Percentiles rank a stretch among this genome's conserved stretches.
Conservation (phyloP, 768 basidiomycete genomes). For the Pleurotus pulmonarius region DNA sequence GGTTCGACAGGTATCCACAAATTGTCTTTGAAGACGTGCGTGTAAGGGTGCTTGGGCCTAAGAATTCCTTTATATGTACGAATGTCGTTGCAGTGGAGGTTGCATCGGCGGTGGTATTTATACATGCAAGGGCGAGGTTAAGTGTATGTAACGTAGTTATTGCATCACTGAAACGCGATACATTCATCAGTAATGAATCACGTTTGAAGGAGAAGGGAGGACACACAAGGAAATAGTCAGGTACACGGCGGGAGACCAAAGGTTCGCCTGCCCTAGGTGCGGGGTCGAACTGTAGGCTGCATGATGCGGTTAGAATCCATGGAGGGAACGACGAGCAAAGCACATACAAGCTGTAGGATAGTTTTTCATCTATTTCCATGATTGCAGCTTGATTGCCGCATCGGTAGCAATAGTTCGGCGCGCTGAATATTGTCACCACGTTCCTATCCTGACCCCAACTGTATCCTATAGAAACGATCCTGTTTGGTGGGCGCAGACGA, state of each 20-base stretch:
- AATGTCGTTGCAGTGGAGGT: background rate
- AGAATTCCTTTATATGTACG: background rate
- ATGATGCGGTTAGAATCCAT: background rate
- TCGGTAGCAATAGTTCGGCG: conserved; percentile 99
- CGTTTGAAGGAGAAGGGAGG: background rate
- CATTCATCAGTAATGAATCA: no score
- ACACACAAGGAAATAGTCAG: conserved; percentile 89
- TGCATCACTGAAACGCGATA: background rate
- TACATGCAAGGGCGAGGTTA: conserved; percentile 2
- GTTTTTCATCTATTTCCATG: conserved; percentile 99
- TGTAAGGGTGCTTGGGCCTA: no score
- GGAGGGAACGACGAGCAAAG: conserved; percentile 8
- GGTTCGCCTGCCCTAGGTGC: conserved; percentile 98
- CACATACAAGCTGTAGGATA: conserved; percentile 90
- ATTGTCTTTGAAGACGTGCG: background rate
- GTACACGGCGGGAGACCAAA: conserved; percentile 91
- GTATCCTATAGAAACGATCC: conserved; percentile 47
- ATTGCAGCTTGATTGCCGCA: conserved; percentile 99
- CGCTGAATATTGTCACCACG: conserved; percentile 99
- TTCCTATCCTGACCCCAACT: conserved; percentile 99
- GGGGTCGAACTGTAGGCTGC: conserved; percentile 98
- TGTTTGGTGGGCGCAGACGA: background rate
- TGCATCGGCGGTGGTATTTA: conserved; percentile 3
- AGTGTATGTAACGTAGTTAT: conserved; percentile 6
- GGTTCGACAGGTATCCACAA: background rate